Evolutionary conservation across 1,284 basidiomycete genomes (phyloP).

Genomic region (Rhodotorula sp.): DNA sequence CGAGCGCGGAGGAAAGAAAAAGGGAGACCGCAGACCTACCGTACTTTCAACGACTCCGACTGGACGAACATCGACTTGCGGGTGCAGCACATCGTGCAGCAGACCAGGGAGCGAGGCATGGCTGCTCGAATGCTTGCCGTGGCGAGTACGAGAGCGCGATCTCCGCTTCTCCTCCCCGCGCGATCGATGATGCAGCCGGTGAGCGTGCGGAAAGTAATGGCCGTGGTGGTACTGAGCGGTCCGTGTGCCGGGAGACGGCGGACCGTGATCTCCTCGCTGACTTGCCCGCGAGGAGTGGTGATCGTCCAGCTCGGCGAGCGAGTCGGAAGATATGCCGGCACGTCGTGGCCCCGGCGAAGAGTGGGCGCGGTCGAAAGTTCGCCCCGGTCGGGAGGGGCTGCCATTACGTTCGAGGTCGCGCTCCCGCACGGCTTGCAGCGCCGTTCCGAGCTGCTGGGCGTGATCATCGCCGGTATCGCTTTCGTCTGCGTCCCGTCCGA

Average conservation of each 20-base stretch:
- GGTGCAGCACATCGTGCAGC: slow-evolving; percentile 39
- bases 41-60: slow-evolving; percentile 81
- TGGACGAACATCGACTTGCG: slow-evolving; percentile 47
- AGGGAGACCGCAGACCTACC: slow-evolving; percentile 43
- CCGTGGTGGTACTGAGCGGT: not conserved
- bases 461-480: not conserved
- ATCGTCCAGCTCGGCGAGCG: slow-evolving; percentile 22
- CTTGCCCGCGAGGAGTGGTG: not conserved
- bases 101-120: slow-evolving; percentile 27
- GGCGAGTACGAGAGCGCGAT: slow-evolving; percentile 15
- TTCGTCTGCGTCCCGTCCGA: not conserved
- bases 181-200: not conserved
- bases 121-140: slow-evolving; percentile 23
- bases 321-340: slow-evolving; percentile 4
- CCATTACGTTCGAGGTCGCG: not conserved
- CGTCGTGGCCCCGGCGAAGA: slow-evolving; percentile 8
- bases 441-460: slow-evolving; percentile 11
- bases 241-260: not conserved
- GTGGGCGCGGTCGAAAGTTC: not conserved
- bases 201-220: not conserved
- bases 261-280: not conserved
- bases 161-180: not conserved
- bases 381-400: not conserved
- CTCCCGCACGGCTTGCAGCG: slow-evolving; percentile 9
- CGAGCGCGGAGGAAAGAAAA: not conserved